A percentile compares a stretch with the other conserved stretches of the same genome.
Conservation (phyloP, 179 eudicot species). For the Nepenthes alata region DNA sequence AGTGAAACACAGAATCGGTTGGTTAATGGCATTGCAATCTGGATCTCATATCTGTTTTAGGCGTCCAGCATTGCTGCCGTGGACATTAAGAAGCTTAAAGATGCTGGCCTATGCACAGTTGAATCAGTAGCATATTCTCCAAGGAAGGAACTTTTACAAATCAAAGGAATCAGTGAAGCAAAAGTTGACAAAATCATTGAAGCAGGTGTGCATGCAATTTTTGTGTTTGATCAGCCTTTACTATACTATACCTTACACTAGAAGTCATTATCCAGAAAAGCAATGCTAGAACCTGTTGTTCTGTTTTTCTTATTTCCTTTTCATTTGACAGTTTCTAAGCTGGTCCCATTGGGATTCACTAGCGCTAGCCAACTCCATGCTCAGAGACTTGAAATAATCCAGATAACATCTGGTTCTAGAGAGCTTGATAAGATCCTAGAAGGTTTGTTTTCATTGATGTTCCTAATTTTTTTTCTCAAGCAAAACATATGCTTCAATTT, state of each 20-base stretch:
- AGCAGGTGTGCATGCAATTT: slow-evolving; percentile 42
- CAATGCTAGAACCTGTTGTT: too few species aligned
- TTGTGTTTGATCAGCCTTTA: background rate
- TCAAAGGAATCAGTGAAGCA: slow-evolving; percentile 95
- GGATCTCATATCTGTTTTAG: slow-evolving; percentile 13
- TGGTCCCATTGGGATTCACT: slow-evolving; percentile 93
- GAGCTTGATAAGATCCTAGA: slow-evolving; percentile 90
- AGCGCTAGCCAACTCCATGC: slow-evolving; percentile 92
- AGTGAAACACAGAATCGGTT: background rate
- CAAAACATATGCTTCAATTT: background rate
- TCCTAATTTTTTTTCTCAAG: background rate
- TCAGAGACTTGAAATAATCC: slow-evolving; percentile 86
- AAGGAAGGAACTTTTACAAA: slow-evolving; percentile 86
- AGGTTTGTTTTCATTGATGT: slow-evolving; percentile 25
- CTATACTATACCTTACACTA: slow-evolving; percentile 2
- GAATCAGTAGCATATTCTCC: slow-evolving; percentile 89
- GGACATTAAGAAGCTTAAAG: slow-evolving; percentile 90
- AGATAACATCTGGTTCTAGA: slow-evolving; percentile 81
- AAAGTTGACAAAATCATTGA: slow-evolving; percentile 94
- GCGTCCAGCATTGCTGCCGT: slow-evolving; percentile 83
- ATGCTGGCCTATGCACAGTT: slow-evolving; percentile 89
- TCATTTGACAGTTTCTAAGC: slow-evolving; percentile 60
- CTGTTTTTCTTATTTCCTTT: slow-evolving; percentile 8
- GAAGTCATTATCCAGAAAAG: background rate
- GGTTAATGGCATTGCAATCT: background rate